phyloP scores from a whole-genome alignment of 768 basidiomycete genomes.

The Phlegmacium glaucopus region DNA sequence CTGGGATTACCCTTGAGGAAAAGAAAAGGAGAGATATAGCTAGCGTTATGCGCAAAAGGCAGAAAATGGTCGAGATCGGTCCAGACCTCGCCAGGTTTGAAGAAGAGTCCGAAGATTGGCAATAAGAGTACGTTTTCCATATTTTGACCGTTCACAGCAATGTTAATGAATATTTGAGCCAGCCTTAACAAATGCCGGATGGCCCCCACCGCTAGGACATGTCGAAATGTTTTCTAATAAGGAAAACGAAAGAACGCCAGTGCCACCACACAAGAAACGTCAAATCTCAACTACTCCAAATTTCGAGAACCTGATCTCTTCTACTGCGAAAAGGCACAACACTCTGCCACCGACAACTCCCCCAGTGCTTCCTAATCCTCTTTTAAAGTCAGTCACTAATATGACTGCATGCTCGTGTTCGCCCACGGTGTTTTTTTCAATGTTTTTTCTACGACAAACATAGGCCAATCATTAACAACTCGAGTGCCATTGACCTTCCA shows the following conservation, averaged over 20 bases:
- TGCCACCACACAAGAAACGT: constrained; percentile 8
- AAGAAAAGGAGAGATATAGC: constrained; percentile 19
- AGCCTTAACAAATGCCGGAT: neutral
- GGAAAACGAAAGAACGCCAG: constrained; percentile 20
- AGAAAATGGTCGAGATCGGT: constrained; percentile 20
- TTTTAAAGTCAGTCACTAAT: constrained; percentile 14
- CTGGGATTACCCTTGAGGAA: constrained; percentile 24
- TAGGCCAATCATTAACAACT: constrained; percentile 3
- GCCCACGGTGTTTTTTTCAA: constrained; percentile 17
- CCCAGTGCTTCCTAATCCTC: constrained; percentile 7
- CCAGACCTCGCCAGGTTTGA: constrained; percentile 8
- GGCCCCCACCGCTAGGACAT: constrained; percentile 21
- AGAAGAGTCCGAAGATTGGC: constrained; percentile 3
- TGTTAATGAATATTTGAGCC: neutral
- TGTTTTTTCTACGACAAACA: neutral
- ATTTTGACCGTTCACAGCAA: neutral
- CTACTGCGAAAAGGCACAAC: neutral
- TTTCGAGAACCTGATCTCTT: neutral
- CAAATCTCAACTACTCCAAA: constrained; percentile 1
- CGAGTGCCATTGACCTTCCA: constrained; percentile 23
- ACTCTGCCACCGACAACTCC: constrained; percentile 1
- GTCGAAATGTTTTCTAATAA: constrained; percentile 18
- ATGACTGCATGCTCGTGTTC: constrained; percentile 18
- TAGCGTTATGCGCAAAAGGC: constrained; percentile 18
- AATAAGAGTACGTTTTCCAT: neutral